Conservation (phyloP, 2,329 filamentous ascomycete genomes). For the Diaporthe ampelina region DNA sequence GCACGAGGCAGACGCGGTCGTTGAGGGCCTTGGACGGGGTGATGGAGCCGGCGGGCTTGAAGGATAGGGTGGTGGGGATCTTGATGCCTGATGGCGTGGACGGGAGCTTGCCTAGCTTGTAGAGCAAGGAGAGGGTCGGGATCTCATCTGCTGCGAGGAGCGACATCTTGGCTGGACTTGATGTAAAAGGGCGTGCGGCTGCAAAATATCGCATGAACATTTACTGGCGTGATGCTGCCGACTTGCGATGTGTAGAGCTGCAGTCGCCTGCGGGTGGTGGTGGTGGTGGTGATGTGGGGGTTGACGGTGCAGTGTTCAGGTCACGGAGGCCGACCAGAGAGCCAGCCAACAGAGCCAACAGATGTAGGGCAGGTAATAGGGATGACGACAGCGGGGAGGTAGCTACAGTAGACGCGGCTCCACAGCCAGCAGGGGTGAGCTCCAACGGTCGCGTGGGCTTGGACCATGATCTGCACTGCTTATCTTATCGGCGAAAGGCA, state of each 20-base stretch:
- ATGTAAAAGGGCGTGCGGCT: conserved; percentile 10
- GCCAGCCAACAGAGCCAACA: background rate
- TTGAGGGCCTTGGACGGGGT: conserved; percentile 71
- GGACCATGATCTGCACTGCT: conserved; percentile 8
- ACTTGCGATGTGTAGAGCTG: background rate
- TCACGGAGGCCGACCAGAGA: background rate
- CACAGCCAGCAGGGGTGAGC: conserved; percentile 28
- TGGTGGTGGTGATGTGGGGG: background rate
- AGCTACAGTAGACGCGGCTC: background rate
- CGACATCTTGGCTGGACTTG: conserved; percentile 50
- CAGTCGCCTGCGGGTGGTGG: too few species aligned
- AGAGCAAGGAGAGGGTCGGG: conserved; percentile 75
- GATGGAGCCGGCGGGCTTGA: conserved; percentile 45
- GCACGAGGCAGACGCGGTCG: conserved; percentile 77
- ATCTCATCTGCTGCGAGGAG: conserved; percentile 66
- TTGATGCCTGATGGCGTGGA: conserved; percentile 41
- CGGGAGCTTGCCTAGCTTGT: conserved; percentile 68
- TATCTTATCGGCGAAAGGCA: conserved; percentile 36
- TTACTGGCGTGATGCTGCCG: background rate
- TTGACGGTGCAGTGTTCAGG: background rate
- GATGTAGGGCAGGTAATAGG: background rate
- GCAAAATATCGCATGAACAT: conserved; percentile 16
- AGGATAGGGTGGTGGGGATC: conserved; percentile 43
- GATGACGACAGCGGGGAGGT: conserved; percentile 41
- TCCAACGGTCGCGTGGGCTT: background rate